Base-by-base conservation (phyloP, 2,329 filamentous ascomycete genomes). In the Dissoconium aciculare region DNA sequence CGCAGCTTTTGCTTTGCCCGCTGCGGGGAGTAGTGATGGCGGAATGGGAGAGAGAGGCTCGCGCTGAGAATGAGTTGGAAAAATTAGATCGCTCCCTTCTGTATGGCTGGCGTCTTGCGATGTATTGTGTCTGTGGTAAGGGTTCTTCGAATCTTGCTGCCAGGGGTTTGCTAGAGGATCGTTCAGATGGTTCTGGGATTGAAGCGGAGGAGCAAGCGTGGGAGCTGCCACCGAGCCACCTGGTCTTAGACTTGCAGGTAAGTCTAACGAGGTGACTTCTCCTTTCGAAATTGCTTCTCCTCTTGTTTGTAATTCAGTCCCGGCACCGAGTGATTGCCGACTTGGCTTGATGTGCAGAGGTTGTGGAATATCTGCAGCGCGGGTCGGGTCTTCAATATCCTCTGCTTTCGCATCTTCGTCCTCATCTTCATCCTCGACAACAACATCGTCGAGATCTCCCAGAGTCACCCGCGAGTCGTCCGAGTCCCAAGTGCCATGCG, bases 81-180 rank as follows among this genome's bases (percentile, higher is more conserved):
- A n/a, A n/a, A n/a, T 16, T 28, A 6, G 42, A 35, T 3, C 55
- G 52, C 11, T 55, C 53, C 58, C 57, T 13, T 54, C 47, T 3
- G 53, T 41, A 19, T 53, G 47, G 32, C 47, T 57, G 40, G 41
- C 55, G 32, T 60, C 57, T 4, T 52, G 15, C 50, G 50, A 13
- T 10, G 32, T 35, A 26, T 34, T 40, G 21, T 40, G 32, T 15
- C 34, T 34, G 9, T 35, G 27, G 27, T 44, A 44, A 25, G 41
- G 41, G 19, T 44, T 44, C 26, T 40, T 44, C 13, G 37, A 40
- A 15, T 42, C 41, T 17, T 37, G 29, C 27, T 38, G 35, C 41
- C 47, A 49, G 25, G 44, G 49, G 36, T 52, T 51, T 9, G 40
- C 28, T 15, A 43, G 37, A 26, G 39, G 35, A 33, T 48, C 43